These are phyloP conservation scores for Gilbertella persicaria DNA, from an alignment of 371 early-diverging fungal species.

Conservation along the genomic window DNA sequence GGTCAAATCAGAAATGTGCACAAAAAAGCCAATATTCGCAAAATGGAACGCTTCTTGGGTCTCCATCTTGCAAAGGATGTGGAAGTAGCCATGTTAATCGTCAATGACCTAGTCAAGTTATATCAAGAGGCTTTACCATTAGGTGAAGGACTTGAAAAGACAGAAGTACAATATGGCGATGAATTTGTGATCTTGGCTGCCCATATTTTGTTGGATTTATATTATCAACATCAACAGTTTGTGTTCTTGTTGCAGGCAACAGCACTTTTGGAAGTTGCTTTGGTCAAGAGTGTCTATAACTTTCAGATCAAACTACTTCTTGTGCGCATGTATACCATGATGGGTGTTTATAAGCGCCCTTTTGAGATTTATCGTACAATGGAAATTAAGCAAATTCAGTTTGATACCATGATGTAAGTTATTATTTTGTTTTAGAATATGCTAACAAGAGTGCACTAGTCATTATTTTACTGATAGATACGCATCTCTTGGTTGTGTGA, in stretches of 20 bases:
- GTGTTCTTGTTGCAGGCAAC: conserved; percentile 51
- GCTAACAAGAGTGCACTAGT: conserved; percentile 28
- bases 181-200: conserved; percentile 74
- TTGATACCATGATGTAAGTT: conserved; percentile 79
- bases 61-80: conserved; percentile 24
- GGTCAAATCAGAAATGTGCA: conserved; percentile 43
- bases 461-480: conserved; percentile 71
- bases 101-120: conserved; percentile 52
- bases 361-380: conserved; percentile 69
- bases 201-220: conserved; percentile 59
- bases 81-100: conserved; percentile 22
- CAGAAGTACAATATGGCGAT: conserved; percentile 81
- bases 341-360: conserved; percentile 69
- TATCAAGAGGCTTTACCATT: conserved; percentile 65
- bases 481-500: conserved; percentile 55
- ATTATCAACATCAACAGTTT: conserved; percentile 37
- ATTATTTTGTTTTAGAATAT: neutral
- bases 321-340: conserved; percentile 72
- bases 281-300: conserved; percentile 74
- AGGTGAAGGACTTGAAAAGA: conserved; percentile 67
- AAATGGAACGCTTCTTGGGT: conserved; percentile 55
- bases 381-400: conserved; percentile 88
- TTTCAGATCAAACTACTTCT: conserved; percentile 83
- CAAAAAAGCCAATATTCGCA: conserved; percentile 53
- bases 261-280: conserved; percentile 74